A percentile compares a stretch with the other conserved stretches of the same genome.
Conservation (phyloP, 2,329 filamentous ascomycete species). For the Septoria petroselini region DNA sequence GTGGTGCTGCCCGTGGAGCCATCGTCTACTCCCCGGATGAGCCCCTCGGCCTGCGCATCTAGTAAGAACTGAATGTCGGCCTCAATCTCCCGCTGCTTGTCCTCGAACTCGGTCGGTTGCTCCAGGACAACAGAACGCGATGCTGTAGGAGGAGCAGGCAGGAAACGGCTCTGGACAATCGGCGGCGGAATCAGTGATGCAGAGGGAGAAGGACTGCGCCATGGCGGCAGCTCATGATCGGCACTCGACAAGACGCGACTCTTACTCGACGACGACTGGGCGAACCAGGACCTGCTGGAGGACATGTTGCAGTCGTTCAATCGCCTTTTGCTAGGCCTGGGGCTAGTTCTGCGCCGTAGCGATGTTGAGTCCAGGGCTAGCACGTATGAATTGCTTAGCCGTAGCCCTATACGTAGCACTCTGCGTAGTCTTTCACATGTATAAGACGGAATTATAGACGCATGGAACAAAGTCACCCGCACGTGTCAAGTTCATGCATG, state of each 20-base stretch:
- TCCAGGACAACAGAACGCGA: slow-evolving; percentile 45
- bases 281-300: slow-evolving; percentile 32
- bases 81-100: slow-evolving; percentile 53
- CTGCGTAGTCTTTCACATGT: no score
- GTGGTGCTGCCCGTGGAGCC: slow-evolving; percentile 51
- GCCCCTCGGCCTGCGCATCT: slow-evolving; percentile 59
- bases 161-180: slow-evolving; percentile 36
- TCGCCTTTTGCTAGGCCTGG: no score
- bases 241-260: slow-evolving; percentile 24
- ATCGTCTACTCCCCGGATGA: slow-evolving; percentile 49
- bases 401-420: no score
- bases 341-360: no score
- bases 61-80: slow-evolving; percentile 57
- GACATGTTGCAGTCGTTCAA: no score
- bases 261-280: slow-evolving; percentile 28
- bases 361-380: no score
- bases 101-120: slow-evolving; percentile 40
- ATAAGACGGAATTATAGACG: no score
- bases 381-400: no score
- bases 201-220: slow-evolving; percentile 36
- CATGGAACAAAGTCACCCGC: no score
- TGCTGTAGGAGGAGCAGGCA: slow-evolving; percentile 12
- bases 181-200: slow-evolving; percentile 39
- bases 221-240: slow-evolving; percentile 34
- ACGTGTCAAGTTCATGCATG: background rate